These are phyloP conservation scores for Orbilia brochopaga DNA, from an alignment of 2,329 filamentous ascomycete species.

Conservation along the genomic window DNA sequence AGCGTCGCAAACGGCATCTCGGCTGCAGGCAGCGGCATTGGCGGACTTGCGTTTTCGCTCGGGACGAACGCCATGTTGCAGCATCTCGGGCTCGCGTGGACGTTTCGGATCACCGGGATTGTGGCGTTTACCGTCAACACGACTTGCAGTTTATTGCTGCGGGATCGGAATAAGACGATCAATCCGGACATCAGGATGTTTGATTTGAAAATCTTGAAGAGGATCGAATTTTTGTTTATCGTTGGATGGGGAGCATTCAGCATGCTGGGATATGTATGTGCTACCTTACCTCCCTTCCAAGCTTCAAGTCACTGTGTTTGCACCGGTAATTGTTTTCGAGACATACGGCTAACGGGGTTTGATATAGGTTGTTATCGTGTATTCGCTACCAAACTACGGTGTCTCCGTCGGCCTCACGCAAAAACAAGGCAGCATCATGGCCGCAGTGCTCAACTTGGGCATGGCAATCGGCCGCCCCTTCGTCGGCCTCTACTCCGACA, in stretches of 20 bases:
- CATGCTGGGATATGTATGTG: conserved; percentile 75
- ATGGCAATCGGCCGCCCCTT: conserved; percentile 71
- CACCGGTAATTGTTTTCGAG: too few species aligned
- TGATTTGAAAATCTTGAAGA: conserved; percentile 68
- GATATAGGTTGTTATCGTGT: conserved; percentile 37
- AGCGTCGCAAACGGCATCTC: conserved; percentile 73
- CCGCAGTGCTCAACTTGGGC: conserved; percentile 73
- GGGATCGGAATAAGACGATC: conserved; percentile 74
- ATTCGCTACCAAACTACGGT: conserved; percentile 68
- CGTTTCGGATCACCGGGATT: conserved; percentile 70
- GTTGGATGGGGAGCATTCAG: conserved; percentile 73
- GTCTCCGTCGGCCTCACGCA: conserved; percentile 70
- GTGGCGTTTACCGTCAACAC: conserved; percentile 70
- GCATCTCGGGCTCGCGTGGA: conserved; percentile 69
- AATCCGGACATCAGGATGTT: conserved; percentile 72
- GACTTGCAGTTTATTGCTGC: conserved; percentile 68
- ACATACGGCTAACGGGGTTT: neutral
- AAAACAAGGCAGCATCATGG: conserved; percentile 72
- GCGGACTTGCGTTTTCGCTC: conserved; percentile 74
- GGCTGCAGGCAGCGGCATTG: conserved; percentile 74
- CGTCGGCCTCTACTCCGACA: conserved; percentile 75
- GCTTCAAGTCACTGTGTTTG: too few species aligned
- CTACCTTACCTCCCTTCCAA: conserved; percentile 67
- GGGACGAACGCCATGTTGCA: conserved; percentile 72
- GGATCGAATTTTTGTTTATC: conserved; percentile 69